phyloP scores from a whole-genome alignment of 2,329 filamentous ascomycete genomes.

The Diaporthe australafricana region DNA sequence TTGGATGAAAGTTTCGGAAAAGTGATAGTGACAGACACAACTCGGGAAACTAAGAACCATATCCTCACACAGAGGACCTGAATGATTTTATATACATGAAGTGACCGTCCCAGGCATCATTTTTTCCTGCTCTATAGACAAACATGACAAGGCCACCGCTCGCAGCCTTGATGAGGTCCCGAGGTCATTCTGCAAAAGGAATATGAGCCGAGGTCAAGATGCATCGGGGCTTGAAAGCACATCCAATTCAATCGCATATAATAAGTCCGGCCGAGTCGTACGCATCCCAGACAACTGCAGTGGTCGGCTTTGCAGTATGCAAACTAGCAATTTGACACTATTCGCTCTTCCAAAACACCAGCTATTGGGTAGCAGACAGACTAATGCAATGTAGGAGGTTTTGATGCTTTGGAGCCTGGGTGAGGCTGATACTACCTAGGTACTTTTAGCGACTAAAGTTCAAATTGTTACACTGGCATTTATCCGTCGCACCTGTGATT shows the following conservation, averaged over 20 bases:
- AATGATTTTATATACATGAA: background rate
- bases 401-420: background rate
- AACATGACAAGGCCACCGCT: background rate
- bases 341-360: background rate
- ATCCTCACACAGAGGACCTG: background rate
- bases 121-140: background rate
- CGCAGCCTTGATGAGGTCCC: background rate
- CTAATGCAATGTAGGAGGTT: background rate
- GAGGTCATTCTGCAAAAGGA: background rate
- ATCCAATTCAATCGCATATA: background rate
- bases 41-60: background rate
- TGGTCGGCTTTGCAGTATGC: background rate
- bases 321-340: background rate
- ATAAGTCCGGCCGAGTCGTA: background rate
- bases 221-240: background rate
- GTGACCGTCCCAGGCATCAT: background rate
- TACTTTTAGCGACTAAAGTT: background rate
- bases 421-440: conserved; percentile 4
- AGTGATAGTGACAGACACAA: background rate
- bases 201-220: background rate
- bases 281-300: background rate
- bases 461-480: background rate
- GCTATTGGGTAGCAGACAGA: background rate
- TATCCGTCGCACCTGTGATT: background rate
- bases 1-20: background rate